Percentiles rank a stretch among this genome's conserved stretches.
Conservation (phyloP, 345 rosid genomes). For the Erodium maritimum region DNA sequence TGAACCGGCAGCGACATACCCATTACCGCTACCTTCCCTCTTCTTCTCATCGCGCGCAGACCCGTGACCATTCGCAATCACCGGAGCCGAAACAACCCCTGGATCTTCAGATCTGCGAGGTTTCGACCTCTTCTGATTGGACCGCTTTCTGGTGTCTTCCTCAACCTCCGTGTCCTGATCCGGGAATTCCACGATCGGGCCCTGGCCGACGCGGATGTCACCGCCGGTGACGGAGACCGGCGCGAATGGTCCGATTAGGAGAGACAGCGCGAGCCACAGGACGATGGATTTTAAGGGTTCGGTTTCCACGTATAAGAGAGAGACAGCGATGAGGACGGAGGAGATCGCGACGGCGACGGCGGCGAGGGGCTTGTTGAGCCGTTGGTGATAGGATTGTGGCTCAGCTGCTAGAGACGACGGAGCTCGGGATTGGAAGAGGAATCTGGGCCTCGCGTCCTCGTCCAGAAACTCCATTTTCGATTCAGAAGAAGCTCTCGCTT, state of each 20-base stretch:
- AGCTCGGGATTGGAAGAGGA: conserved; percentile 62
- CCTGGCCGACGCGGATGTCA: conserved; percentile 62
- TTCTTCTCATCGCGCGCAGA: conserved; percentile 19
- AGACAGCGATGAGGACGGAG: conserved; percentile 28
- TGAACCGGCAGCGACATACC: background rate
- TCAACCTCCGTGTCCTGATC: conserved; percentile 32
- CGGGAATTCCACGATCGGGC: conserved; percentile 40
- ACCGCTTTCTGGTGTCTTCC: conserved; percentile 32
- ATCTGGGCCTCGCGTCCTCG: conserved; percentile 71
- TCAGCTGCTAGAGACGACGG: conserved; percentile 12
- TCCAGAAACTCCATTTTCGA: conserved; percentile 68
- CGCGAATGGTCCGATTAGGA: conserved; percentile 61
- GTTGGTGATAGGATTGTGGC: background rate
- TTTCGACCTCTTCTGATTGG: conserved; percentile 38
- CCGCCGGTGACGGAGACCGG: conserved; percentile 70
- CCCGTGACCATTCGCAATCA: conserved; percentile 12
- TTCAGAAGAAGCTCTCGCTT: background rate
- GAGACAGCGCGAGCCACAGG: conserved; percentile 59
- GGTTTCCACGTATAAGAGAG: conserved; percentile 46
- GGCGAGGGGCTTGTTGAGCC: conserved; percentile 6
- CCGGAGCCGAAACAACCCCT: background rate
- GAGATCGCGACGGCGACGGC: conserved; percentile 30
- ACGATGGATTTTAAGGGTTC: conserved; percentile 60
- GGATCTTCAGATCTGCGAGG: conserved; percentile 21
- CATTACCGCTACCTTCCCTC: conserved; percentile 9